Conservation (phyloP, 345 rosid species). For the Atalantia buxifolia region DNA sequence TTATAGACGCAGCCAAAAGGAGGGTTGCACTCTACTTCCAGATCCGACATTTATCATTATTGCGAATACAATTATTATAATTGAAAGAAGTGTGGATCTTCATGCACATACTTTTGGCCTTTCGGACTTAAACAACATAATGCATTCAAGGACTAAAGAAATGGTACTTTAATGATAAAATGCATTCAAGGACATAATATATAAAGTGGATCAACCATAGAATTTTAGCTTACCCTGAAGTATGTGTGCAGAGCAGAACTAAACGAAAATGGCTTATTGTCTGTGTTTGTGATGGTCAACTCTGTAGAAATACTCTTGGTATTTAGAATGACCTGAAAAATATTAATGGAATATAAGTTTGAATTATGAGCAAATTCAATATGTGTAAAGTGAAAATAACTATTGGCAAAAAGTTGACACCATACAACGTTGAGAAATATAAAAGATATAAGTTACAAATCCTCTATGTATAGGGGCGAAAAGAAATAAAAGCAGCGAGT, state of each 20-base stretch:
- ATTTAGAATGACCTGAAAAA: conserved; percentile 57
- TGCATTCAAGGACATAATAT: neutral
- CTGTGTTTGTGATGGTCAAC: conserved; percentile 67
- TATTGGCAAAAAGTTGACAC: neutral
- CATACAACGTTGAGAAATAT: neutral
- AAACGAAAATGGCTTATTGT: conserved; percentile 77
- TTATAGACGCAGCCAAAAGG: neutral
- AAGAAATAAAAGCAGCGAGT: neutral
- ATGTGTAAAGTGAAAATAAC: neutral
- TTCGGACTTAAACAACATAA: conserved; percentile 11
- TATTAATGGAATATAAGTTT: conserved; percentile 12
- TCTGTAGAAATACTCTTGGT: conserved; percentile 74
- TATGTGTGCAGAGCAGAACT: conserved; percentile 82
- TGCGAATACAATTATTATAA: neutral
- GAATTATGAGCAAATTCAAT: neutral
- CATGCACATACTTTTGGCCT: neutral
- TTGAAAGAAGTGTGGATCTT: neutral
- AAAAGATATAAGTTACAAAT: neutral
- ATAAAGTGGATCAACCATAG: neutral
- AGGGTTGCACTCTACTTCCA: neutral
- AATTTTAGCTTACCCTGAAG: conserved; percentile 49
- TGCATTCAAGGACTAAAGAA: too few species aligned
- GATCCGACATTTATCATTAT: neutral
- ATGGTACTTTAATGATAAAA: neutral
- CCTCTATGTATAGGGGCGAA: too few species aligned